phyloP scores from a whole-genome alignment of 1,284 basidiomycete genomes.

The Porogramme epimiltina region DNA sequence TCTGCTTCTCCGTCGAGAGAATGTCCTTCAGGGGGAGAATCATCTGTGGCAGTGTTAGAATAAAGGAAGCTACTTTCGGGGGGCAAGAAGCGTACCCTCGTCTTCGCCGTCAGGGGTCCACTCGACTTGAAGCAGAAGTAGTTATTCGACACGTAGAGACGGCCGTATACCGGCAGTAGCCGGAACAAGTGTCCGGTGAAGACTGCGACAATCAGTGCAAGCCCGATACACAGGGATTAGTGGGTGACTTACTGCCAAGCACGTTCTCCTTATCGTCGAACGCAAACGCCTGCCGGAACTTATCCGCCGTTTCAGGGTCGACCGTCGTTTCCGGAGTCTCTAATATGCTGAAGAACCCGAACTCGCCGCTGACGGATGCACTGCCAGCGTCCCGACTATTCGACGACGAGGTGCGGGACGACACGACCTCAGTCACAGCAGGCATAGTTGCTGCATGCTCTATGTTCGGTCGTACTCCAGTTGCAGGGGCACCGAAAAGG shows the following conservation, averaged over 20 bases:
- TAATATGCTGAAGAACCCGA: conserved; percentile 72
- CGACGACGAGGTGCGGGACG: conserved; percentile 42
- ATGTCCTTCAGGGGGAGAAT: conserved; percentile 90
- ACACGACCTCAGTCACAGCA: conserved; percentile 57
- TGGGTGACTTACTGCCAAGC: conserved; percentile 71
- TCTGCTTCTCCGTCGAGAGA: conserved; percentile 81
- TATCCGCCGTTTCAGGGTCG: conserved; percentile 69
- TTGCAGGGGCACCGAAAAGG: conserved; percentile 31
- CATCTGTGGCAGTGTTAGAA: conserved; percentile 61
- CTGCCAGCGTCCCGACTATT: conserved; percentile 27
- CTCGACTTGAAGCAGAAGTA: conserved; percentile 90
- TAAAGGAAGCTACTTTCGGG: neutral
- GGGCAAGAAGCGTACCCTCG: conserved; percentile 57
- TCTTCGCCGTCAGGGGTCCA: conserved; percentile 73
- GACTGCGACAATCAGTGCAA: conserved; percentile 47
- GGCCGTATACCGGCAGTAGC: conserved; percentile 83
- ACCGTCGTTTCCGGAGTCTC: conserved; percentile 64
- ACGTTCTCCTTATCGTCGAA: conserved; percentile 86
- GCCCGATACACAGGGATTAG: neutral
- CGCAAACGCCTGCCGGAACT: conserved; percentile 80
- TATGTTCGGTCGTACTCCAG: conserved; percentile 16
- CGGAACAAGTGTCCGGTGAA: conserved; percentile 88
- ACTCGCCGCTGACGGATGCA: conserved; percentile 43
- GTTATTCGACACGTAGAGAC: conserved; percentile 85
- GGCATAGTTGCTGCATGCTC: conserved; percentile 25